Evolutionary conservation across 495 filamentous ascomycete genomes (phyloP).

Genomic region (Lophiotrema nucula): DNA sequence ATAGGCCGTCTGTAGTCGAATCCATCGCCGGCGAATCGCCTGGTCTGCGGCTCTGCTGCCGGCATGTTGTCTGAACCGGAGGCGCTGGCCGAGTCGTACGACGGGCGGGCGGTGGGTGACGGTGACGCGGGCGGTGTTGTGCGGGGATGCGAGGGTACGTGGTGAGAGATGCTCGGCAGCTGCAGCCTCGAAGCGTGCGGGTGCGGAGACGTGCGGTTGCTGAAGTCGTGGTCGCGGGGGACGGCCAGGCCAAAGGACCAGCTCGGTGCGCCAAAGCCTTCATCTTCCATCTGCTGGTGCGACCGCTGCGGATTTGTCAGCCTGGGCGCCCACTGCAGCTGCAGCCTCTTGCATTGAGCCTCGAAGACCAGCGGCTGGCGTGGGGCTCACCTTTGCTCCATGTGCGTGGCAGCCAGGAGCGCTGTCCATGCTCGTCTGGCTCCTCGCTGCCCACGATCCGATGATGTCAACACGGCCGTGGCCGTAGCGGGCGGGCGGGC

Average conservation of each 20-base stretch:
- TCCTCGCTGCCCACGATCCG: no score
- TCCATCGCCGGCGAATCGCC: conserved; percentile 48
- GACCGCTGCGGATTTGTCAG: conserved; percentile 23
- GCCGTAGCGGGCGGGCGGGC: neutral
- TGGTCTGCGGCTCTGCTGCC: conserved; percentile 37
- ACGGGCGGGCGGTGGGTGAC: no score
- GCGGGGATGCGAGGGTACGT: no score
- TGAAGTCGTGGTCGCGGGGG: conserved; percentile 18
- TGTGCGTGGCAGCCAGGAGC: no score
- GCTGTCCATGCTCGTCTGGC: conserved; percentile 34
- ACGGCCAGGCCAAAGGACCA: conserved; percentile 16
- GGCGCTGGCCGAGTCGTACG: no score
- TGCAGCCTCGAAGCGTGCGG: conserved; percentile 18
- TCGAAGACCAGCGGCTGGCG: no score
- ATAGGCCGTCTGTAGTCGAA: conserved; percentile 53
- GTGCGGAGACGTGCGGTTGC: no score
- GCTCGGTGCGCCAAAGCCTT: conserved; percentile 12
- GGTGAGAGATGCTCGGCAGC: no score
- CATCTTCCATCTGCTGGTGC: conserved; percentile 25
- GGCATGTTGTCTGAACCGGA: conserved; percentile 7
- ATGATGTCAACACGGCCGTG: no score
- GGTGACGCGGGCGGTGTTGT: no score
- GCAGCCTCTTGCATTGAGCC: no score
- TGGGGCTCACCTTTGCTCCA: neutral
- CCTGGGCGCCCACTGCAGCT: no score